Evolutionary conservation across 179 eudicot species (phyloP).

Genomic region (Gypsophila paniculata): DNA sequence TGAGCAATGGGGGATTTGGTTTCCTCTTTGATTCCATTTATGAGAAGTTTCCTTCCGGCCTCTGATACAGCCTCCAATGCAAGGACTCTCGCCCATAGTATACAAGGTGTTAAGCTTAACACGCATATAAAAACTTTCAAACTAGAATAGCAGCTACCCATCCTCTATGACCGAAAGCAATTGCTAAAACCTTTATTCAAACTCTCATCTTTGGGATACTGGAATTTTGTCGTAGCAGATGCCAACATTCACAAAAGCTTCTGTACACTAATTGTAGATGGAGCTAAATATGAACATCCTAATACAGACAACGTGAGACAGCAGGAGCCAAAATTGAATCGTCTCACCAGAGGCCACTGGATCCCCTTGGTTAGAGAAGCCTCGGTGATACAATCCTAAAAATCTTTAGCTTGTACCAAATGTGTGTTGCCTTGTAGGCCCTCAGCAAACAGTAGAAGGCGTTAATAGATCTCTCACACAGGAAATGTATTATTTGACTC

Average conservation of each 20-base stretch:
- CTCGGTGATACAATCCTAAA: not conserved
- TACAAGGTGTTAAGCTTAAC: constrained; percentile 22
- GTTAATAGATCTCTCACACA: not conserved
- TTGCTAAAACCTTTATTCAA: constrained; percentile 3
- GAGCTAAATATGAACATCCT: not conserved
- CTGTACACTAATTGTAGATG: not conserved
- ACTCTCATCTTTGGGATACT: constrained; percentile 16
- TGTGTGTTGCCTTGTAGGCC: not conserved
- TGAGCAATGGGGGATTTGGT: constrained; percentile 23
- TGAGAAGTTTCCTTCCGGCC: constrained; percentile 53
- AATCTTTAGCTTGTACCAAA: not conserved
- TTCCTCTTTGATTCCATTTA: constrained; percentile 29
- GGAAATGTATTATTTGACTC: not conserved
- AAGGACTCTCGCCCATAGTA: constrained; percentile 20
- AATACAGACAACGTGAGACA: not conserved
- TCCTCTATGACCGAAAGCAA: constrained; percentile 13
- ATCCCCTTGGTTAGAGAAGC: not conserved
- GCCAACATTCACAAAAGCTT: not conserved
- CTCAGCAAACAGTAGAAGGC: not conserved
- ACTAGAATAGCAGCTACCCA: constrained; percentile 18
- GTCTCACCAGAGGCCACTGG: not conserved
- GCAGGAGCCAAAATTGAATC: not conserved
- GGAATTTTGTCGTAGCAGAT: not conserved
- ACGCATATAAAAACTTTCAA: constrained; percentile 18
- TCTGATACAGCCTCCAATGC: constrained; percentile 25